Evolutionary conservation across 768 basidiomycete genomes (phyloP).

Genomic region (Termitomyces bulborhizus): DNA sequence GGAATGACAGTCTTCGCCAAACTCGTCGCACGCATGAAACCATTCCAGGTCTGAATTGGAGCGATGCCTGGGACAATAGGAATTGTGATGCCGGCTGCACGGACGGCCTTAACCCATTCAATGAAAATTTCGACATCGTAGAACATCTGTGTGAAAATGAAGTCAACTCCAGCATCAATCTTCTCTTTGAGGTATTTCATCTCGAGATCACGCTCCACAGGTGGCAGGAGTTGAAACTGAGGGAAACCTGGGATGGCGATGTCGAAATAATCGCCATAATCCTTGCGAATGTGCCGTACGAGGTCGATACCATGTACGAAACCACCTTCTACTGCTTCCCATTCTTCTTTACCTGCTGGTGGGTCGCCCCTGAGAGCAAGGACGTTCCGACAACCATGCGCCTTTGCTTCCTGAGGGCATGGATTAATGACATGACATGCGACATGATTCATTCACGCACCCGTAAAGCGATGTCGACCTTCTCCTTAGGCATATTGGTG

Average conservation of each 20-base stretch:
- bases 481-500: slow-evolving; percentile 96
- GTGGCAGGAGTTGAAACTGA: slow-evolving; percentile 67
- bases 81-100: slow-evolving; percentile 80
- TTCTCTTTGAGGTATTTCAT: slow-evolving; percentile 87
- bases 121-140: slow-evolving; percentile 92
- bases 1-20: slow-evolving; percentile 80
- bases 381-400: slow-evolving; percentile 85
- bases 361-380: slow-evolving; percentile 93
- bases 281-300: slow-evolving; percentile 75
- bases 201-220: slow-evolving; percentile 70
- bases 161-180: slow-evolving; percentile 81
- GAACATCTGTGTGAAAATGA: slow-evolving; percentile 99
- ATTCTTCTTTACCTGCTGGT: slow-evolving; percentile 80
- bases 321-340: slow-evolving; percentile 89
- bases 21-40: slow-evolving; percentile 78
- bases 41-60: slow-evolving; percentile 95
- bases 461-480: slow-evolving; percentile 85
- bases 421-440: slow-evolving; percentile 5
- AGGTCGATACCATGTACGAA: slow-evolving; percentile 91
- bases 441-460: slow-evolving; percentile 40
- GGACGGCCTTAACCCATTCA: slow-evolving; percentile 79
- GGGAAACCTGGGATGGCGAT: slow-evolving; percentile 94
- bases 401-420: slow-evolving; percentile 71
- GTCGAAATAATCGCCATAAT: slow-evolving; percentile 91
- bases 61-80: slow-evolving; percentile 94